These are phyloP conservation scores for Ceratocystis papillata DNA, from an alignment of 2,329 filamentous ascomycete species.

Conservation along the genomic window DNA sequence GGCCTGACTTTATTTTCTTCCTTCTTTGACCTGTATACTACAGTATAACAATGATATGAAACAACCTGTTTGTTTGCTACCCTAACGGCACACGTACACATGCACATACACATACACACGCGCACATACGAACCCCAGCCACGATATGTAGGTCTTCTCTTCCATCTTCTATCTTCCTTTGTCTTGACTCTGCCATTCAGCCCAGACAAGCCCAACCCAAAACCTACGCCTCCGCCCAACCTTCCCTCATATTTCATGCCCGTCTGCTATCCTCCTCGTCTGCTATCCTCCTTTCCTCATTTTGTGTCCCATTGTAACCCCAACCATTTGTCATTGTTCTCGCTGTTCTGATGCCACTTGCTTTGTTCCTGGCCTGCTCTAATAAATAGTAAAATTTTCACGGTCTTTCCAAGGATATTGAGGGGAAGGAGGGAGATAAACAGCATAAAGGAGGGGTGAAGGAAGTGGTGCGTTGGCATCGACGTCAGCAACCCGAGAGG, in stretches of 20 bases:
- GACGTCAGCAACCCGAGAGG: not conserved
- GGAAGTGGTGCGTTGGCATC: conserved; percentile 7
- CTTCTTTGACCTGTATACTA: not conserved
- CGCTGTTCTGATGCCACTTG: not conserved
- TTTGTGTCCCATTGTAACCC: not conserved
- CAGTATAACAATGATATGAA: not conserved
- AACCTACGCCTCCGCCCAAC: not conserved
- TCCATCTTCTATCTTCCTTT: not conserved
- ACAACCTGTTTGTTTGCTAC: not conserved
- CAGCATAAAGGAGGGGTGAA: too few species aligned
- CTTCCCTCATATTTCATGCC: not conserved
- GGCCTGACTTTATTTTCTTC: not conserved
- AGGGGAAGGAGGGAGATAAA: too few species aligned
- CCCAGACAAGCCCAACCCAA: too few species aligned
- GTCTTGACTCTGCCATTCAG: not conserved
- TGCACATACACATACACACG: too few species aligned
- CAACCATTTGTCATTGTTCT: not conserved
- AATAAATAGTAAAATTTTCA: too few species aligned
- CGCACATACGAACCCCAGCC: too few species aligned
- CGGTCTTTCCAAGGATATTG: too few species aligned
- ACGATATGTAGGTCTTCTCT: too few species aligned
- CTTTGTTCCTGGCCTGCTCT: too few species aligned
- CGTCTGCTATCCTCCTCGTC: not conserved
- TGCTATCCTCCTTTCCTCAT: not conserved
- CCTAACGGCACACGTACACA: not conserved